Base-by-base conservation (phyloP, 1,284 basidiomycete genomes). In the Irpex lacteus region DNA sequence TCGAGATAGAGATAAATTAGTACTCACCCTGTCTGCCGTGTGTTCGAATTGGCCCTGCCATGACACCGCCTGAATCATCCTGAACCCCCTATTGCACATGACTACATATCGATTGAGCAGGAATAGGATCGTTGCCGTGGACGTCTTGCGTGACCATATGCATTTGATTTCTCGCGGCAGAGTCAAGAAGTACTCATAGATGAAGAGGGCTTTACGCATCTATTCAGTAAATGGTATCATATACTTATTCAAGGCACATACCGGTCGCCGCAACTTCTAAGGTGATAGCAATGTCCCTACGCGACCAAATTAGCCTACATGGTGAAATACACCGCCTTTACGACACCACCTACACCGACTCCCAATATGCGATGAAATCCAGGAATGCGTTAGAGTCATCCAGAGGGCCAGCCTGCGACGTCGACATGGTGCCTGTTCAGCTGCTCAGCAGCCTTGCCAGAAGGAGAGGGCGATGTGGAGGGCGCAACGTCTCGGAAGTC, bases 41-140 rank as follows among this genome's bases (percentile, higher is more conserved):
- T 62, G 4, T 26, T 67, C 64, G 15, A 62, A 64, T 15, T 60
- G 61, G 15, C 63, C 55, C 3, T 59, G 57, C 68, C 68, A 70
- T 26, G 61, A 65, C 4, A 67, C 53, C 0, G 63, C 59, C 34
- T 67, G 67, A 15, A 71, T 60, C 26, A 66, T 59, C 8, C 68
- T 62, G 11, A 65, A 40, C 4, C 68, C 59, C 18, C 68, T 66
- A 61, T 65, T 60, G 18, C 66, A 37, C 19, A 71, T 32, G 4
- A 65, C 68, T 53, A 63, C 66, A 37, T 69, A 73, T 56, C 58
- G 58, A 47, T 59, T 59, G 37, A 59, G 13, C 13, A 59, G 21
- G 21, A 59, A 59, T 7, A 49, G 37, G 7, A 59, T 5, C 11
- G 58, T 19, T 8, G 26, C 19, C 3, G 7, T n/a, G 26, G 21